Evolutionary conservation across 129 eudicot species (phyloP), one percentile per base, ranked within the genome.

Genomic region (Rutidosis leptorrhynchoides): DNA sequence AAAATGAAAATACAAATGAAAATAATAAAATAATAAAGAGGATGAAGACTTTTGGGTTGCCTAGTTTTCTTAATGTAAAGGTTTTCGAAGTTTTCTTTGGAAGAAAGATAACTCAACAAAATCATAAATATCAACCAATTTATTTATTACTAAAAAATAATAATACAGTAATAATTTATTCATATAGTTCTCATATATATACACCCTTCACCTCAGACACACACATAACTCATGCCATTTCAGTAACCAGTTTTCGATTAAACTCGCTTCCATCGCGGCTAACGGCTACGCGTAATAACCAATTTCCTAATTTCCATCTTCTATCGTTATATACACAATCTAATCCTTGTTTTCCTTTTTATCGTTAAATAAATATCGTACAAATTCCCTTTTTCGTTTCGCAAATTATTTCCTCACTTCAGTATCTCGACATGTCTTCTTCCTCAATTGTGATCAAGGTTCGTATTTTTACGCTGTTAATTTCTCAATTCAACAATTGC

Each of bases 371-470:
- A n/a, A n/a, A n/a, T n/a, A 55, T 45, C 59, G 11, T 20, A 46
- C 58, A 23, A 14, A 42, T 23, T 62, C 12, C 35, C 62, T 2
- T 33, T 23, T 32, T 27, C 10, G 22, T 60, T 70, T 70, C 75
- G 49, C 58, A 14, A 57, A 4, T 40, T 46, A n/a, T n/a, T 58
- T 48, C 26, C 9, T 67, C 61, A 51, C 69, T 73, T 65, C 66
- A 73, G 67, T 75, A 4, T 67, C 58, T 67, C 55, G 42, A 74
- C 54, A 75, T 75, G 79, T 74, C 74, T 55, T 67, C 78, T 66
- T 65, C 72, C 7, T 65, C 79, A 14, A 67, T 75, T 28, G 79
- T 75, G 35, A 75, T 75, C 69, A 75, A 75, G 79, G 79, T 75
- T 75, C 0, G 74, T 75, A 49, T 30, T 29, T 21, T 5, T 15